A percentile compares a stretch with the other conserved stretches of the same genome.
Conservation (phyloP, 441 rosid species). For the Daphne laureola region DNA sequence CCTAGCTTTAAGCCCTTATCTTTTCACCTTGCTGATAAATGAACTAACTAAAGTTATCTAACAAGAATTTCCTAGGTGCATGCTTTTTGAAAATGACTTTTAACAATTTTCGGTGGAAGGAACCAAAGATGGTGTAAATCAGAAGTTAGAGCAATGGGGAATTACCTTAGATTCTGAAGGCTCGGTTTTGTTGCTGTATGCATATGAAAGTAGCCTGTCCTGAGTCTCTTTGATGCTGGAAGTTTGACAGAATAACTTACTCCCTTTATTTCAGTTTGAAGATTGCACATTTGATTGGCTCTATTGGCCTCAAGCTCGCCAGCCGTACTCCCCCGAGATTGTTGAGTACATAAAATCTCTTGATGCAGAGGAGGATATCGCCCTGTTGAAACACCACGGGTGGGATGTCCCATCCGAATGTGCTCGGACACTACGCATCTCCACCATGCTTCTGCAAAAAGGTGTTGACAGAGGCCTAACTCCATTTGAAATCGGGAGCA, state of each 20-base stretch:
- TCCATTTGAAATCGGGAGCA: constrained; percentile 58
- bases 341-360: constrained; percentile 50
- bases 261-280: constrained; percentile 43
- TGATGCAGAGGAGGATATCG: constrained; percentile 74
- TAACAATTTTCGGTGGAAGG: too few relatives aligned
- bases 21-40: too few relatives aligned
- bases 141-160: too few relatives aligned
- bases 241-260: not conserved
- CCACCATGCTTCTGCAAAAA: constrained; percentile 80
- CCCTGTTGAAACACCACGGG: constrained; percentile 52
- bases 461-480: constrained; percentile 65
- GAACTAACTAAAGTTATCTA: too few relatives aligned
- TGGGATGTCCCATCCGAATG: constrained; percentile 53
- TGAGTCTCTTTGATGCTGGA: too few relatives aligned
- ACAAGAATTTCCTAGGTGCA: too few relatives aligned
- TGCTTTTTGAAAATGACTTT: too few relatives aligned
- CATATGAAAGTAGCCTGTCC: too few relatives aligned
- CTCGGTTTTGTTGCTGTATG: too few relatives aligned
- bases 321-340: constrained; percentile 47
- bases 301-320: constrained; percentile 80
- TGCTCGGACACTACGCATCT: constrained; percentile 50
- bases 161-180: too few relatives aligned
- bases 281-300: constrained; percentile 91
- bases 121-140: too few relatives aligned
- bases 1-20: too few relatives aligned